Evolutionary conservation across 2,329 filamentous ascomycete species (phyloP).

Genomic region (Fusarium concolor): DNA sequence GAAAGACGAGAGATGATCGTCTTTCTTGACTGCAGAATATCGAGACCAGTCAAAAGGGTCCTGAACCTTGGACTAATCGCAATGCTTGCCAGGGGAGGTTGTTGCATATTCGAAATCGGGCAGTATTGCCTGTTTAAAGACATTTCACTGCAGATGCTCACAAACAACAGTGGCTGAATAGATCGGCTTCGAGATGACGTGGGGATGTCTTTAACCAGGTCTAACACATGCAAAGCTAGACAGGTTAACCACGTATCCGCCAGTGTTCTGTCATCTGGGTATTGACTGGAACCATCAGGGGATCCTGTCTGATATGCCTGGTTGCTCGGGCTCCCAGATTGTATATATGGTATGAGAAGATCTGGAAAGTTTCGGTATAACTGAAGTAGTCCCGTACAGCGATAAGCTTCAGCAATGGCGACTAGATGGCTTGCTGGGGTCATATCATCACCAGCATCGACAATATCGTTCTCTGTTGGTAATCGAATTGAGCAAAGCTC

Average conservation of each 20-base stretch:
- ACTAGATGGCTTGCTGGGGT: conserved; percentile 44
- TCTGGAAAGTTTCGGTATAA: conserved; percentile 54
- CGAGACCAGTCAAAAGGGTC: conserved; percentile 7
- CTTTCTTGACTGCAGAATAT: conserved; percentile 32
- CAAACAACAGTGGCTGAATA: conserved; percentile 58
- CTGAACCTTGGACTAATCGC: conserved; percentile 35
- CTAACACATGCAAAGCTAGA: conserved; percentile 58
- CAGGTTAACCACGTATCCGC: conserved; percentile 56
- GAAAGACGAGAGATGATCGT: conserved; percentile 33
- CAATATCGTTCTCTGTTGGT: conserved; percentile 29
- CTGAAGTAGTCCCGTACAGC: conserved; percentile 45
- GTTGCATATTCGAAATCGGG: conserved; percentile 7
- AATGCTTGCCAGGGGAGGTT: conserved; percentile 23
- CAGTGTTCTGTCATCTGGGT: neutral
- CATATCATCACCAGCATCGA: conserved; percentile 44
- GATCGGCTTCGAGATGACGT: conserved; percentile 58
- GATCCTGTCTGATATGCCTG: conserved; percentile 4
- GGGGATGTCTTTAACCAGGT: conserved; percentile 56
- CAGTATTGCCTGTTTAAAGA: conserved; percentile 48
- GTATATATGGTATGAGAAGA: conserved; percentile 49
- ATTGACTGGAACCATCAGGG: conserved; percentile 5
- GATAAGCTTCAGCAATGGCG: conserved; percentile 45
- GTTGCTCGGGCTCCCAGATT: conserved; percentile 1
- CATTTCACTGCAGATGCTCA: conserved; percentile 58
- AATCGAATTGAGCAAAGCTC: conserved; percentile 34